Evolutionary conservation across 768 basidiomycete genomes (phyloP), one percentile per base, ranked within the genome.

Genomic region (Russula virescens): DNA sequence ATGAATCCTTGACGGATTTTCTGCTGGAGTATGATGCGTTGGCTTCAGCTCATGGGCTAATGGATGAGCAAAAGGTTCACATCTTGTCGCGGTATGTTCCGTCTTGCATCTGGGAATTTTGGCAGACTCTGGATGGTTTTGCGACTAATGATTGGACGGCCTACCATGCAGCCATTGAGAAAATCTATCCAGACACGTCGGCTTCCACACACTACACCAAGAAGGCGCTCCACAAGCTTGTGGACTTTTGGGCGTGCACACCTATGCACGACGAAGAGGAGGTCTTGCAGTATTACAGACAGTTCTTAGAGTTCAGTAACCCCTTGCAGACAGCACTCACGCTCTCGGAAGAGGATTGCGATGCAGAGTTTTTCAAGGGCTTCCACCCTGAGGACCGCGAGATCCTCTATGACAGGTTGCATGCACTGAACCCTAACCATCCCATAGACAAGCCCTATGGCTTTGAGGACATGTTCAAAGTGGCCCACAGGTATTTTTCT

Each of bases 361-460:
- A 19, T 6, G 7, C 23, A 1, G 40, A 19, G 13, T 55, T 55
- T n/a, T 58, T 42, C 26, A 0, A 28, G 1, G 48, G 58, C 2
- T 58, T 58, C 47, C 56, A 58, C 56, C 23, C 34, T 0, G 25
- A 38, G 16, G 56, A 58, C 23, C 56, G 23, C 3, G 56, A 58
- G 1, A 25, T 38, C 0, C 8, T 58, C 2, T 5, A 21, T 0
- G 3, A 10, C 0, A 7, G 34, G 0, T 18, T 58, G 2, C 35
- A 40, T 11, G 14, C 23, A 1, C 5, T 26, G 4, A 49, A 49
- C 0, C 56, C 56, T 0, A 11, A 28, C 8, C 53, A 55, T 8
- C 40, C 40, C 0, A 1, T 5, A 0, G 3, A 28, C 18, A 18
- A 28, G 6, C 40, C 40, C 1, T 43, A 43, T 16, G 23, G 43